A percentile compares a stretch with the other conserved stretches of the same genome.
phyloP scores from a whole-genome alignment of 148 eudicot species.

The Heliosperma pusillum region DNA sequence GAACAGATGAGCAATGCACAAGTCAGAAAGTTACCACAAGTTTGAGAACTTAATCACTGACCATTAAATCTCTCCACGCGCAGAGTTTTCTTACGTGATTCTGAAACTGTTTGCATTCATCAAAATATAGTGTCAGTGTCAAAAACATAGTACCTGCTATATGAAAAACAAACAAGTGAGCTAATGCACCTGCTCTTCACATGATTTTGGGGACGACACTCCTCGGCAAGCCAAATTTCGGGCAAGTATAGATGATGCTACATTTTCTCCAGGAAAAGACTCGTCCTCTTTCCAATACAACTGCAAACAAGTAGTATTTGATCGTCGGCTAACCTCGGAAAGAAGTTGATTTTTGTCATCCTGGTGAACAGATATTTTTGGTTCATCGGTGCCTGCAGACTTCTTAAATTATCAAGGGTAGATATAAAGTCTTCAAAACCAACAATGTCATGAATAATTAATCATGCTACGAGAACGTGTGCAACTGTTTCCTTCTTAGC shows the following conservation, averaged over 20 bases:
- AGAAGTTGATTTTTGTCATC: conserved; percentile 66
- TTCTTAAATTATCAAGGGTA: conserved; percentile 19
- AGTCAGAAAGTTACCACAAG: conserved; percentile 9
- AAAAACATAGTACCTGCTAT: background rate
- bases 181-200: conserved; percentile 39
- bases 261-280: conserved; percentile 75
- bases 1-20: background rate
- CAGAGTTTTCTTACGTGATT: conserved; percentile 68
- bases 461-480: background rate
- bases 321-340: conserved; percentile 77
- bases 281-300: conserved; percentile 77
- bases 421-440: background rate
- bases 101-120: conserved; percentile 49
- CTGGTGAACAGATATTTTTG: conserved; percentile 55
- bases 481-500: background rate
- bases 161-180: conserved; percentile 10
- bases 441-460: background rate
- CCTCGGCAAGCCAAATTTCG: conserved; percentile 64
- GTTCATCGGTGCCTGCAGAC: conserved; percentile 39
- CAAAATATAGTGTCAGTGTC: conserved; percentile 11
- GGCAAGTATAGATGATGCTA: conserved; percentile 80
- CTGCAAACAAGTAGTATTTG: conserved; percentile 76
- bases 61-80: conserved; percentile 97
- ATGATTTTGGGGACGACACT: conserved; percentile 24
- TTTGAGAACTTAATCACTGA: conserved; percentile 34